Conservation (phyloP, 148 eudicot genomes). For the Pharnaceum exiguum region DNA sequence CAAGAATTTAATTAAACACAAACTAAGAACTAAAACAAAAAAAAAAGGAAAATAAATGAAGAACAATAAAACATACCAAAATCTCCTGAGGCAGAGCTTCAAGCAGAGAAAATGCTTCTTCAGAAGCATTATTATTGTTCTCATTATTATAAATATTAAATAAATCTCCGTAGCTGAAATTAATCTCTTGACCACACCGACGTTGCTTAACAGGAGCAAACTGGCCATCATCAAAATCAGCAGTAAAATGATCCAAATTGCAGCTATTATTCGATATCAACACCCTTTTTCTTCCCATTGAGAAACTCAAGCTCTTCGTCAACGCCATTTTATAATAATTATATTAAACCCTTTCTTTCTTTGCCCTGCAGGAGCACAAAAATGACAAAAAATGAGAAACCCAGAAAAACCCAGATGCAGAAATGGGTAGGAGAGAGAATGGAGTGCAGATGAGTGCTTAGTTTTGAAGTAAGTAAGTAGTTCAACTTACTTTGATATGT, state of each 20-base stretch:
- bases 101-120: conserved; percentile 30
- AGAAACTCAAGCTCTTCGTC: conserved; percentile 43
- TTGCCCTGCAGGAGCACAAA: background rate
- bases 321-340: conserved; percentile 27
- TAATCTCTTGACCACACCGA: conserved; percentile 9
- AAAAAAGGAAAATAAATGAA: background rate
- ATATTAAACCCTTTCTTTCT: background rate
- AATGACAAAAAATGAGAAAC: background rate
- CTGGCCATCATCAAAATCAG: conserved; percentile 24
- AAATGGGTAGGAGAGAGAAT: background rate
- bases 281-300: conserved; percentile 67
- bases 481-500: too few relatives aligned
- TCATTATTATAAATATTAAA: too few relatives aligned
- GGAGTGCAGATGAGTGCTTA: too few relatives aligned
- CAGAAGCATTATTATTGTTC: too few relatives aligned
- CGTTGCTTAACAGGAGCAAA: conserved; percentile 35
- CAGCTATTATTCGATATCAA: conserved; percentile 25
- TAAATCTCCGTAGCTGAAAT: background rate
- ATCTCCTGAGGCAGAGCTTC: conserved; percentile 75
- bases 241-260: conserved; percentile 25
- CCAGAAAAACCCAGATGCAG: background rate
- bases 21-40: background rate
- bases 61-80: conserved; percentile 55
- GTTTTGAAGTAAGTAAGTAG: conserved; percentile 3
- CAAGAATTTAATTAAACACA: too few relatives aligned